A percentile compares a stretch with the other conserved stretches of the same genome.
phyloP scores from a whole-genome alignment of 108 stramenopile genomes.

The Thalassiosira profunda region DNA sequence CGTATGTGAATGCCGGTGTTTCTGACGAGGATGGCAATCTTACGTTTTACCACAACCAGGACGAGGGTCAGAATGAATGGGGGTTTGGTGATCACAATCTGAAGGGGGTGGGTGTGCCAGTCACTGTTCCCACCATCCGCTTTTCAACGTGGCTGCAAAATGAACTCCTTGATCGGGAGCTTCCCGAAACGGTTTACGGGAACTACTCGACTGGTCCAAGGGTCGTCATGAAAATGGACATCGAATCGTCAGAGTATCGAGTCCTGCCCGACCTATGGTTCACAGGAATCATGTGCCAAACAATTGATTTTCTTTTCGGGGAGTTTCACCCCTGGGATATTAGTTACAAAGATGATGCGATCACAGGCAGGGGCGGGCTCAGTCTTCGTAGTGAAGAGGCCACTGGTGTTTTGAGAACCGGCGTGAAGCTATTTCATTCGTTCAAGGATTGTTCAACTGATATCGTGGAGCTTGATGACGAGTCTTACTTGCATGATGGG shows the following conservation, averaged over 20 bases:
- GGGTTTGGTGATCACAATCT: conserved; percentile 14
- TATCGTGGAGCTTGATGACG: no score
- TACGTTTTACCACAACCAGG: conserved; percentile 31
- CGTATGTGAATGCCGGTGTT: conserved; percentile 18
- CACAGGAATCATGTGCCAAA: conserved; percentile 19
- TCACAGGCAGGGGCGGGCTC: no score
- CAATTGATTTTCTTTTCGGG: conserved; percentile 35
- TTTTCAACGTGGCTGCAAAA: conserved; percentile 28
- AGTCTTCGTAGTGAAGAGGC: no score
- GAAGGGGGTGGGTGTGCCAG: neutral
- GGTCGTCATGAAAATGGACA: conserved; percentile 46
- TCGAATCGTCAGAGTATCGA: conserved; percentile 37
- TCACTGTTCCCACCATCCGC: conserved; percentile 15
- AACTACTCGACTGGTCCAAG: conserved; percentile 3
- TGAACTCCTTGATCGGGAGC: conserved; percentile 15
- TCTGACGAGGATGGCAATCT: conserved; percentile 8
- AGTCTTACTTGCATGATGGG: neutral
- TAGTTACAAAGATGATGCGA: no score
- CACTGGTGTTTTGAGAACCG: no score
- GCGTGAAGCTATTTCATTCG: no score
- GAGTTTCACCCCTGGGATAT: conserved; percentile 54
- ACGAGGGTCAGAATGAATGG: no score
- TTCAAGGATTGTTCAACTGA: no score
- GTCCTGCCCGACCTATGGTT: conserved; percentile 40
- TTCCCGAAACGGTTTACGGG: neutral